Base-by-base conservation (phyloP, 495 filamentous ascomycete genomes). In the Staphylotrichum longicolle region DNA sequence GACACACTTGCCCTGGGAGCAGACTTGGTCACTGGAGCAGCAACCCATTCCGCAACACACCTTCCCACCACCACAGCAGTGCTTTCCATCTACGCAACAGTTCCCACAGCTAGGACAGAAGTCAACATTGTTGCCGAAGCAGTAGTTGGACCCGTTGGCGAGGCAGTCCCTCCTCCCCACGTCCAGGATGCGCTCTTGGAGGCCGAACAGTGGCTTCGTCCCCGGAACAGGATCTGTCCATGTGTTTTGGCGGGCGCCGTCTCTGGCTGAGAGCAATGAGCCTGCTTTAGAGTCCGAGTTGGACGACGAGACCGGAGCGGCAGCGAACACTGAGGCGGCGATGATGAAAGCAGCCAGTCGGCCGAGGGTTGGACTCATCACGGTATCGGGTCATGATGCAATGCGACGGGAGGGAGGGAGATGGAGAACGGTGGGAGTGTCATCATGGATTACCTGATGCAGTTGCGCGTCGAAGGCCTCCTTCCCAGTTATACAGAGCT, bases 71-170 rank as follows among this genome's bases (percentile, higher is more conserved):
- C 55, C 52, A 40, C 71, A 74, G 53, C 71, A 74, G 15, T 63
- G 54, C 7, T 62, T 49, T n/a, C 64, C 61, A 5, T 69, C 65
- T 6, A 60, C 46, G 44, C 71, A 74, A 46, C 71, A 74, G 41
- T 66, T 68, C 14, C 68, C 69, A 37, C 71, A 74, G 34, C 55
- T 52, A 2, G 65, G 33, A 33, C 71, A 74, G 53, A 53, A 70
- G 57, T 69, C 61, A 47, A 58, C 51, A n/a, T 45, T 57, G 60
- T 70, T 57, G 15, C 58, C 60, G 55, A 74, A 74, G 68, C 71
- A 74, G 50, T 66, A 74, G 65, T 70, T 74, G 44, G 71, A 66
- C 3, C 70, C 71, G 50, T 74, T 74, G 11, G 69, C 53, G 4
- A 69, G 51, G 33, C 71, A 74, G 40, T 72, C 71, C 32, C 70